These are phyloP conservation scores for Apiospora pterosperma DNA, from an alignment of 2,329 filamentous ascomycete genomes.

Conservation along the genomic window DNA sequence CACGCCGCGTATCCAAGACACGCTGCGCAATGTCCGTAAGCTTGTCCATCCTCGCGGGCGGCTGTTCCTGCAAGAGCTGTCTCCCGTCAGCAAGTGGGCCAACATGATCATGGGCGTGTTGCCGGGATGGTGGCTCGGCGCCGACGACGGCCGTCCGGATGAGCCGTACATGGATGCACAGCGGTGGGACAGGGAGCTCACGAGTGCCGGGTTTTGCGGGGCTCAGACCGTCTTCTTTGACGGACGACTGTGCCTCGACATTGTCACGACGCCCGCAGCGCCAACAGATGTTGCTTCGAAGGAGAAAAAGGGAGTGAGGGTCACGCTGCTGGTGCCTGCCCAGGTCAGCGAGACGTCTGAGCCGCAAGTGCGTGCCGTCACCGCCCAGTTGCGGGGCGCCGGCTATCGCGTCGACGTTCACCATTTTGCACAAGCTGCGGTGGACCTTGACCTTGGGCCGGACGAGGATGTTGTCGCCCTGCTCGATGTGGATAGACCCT, in stretches of 20 bases:
- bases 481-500: neutral
- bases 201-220: neutral
- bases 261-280: too few species aligned
- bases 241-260: too few species aligned
- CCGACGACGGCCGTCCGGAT: neutral
- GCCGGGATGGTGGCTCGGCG: conserved; percentile 2
- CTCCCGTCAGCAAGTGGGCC: conserved; percentile 17
- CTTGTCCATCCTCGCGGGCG: conserved; percentile 29
- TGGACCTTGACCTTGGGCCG: too few species aligned
- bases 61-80: conserved; percentile 27
- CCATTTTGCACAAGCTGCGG: too few species aligned
- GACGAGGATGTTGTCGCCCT: neutral
- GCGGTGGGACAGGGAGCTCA: conserved; percentile 2
- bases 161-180: neutral
- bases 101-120: conserved; percentile 13
- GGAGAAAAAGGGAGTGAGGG: too few species aligned
- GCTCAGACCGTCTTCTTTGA: conserved; percentile 3
- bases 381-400: too few species aligned
- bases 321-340: too few species aligned
- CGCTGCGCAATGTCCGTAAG: conserved; percentile 19
- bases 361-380: too few species aligned
- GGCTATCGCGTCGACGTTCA: too few species aligned
- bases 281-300: too few species aligned
- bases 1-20: conserved; percentile 18
- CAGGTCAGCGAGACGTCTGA: too few species aligned